These are phyloP conservation scores for Apiospora saccharicola DNA, from an alignment of 2,329 filamentous ascomycete genomes.

Conservation along the genomic window DNA sequence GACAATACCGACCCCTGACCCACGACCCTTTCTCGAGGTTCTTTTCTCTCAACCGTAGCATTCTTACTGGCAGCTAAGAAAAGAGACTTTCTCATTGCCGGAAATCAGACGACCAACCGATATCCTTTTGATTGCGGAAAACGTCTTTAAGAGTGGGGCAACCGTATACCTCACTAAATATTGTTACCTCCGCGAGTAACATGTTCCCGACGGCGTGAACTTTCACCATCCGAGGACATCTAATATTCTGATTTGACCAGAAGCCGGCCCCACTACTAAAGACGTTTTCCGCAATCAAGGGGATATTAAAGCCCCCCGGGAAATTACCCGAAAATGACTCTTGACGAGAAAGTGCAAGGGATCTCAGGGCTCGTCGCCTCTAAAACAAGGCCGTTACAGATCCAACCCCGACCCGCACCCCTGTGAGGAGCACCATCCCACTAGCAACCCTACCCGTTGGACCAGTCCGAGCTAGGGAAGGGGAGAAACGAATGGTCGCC, in stretches of 20 bases:
- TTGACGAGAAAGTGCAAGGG: neutral
- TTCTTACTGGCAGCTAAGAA: neutral
- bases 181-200: no score
- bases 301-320: neutral
- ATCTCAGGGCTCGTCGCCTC: neutral
- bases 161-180: no score
- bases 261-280: no score
- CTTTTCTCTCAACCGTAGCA: no score
- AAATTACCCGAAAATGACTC: neutral
- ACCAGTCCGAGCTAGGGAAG: neutral
- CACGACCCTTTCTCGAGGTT: neutral
- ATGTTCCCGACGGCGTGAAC: no score
- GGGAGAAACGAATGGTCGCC: neutral
- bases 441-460: neutral
- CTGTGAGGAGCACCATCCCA: neutral
- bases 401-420: neutral
- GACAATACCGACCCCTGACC: neutral
- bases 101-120: neutral
- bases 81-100: no score
- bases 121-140: no score
- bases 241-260: no score
- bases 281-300: no score
- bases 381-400: constrained; percentile 3
- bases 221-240: no score
- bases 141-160: no score